phyloP scores from a whole-genome alignment of 2,329 filamentous ascomycete species.

The Xylaria sp. region DNA sequence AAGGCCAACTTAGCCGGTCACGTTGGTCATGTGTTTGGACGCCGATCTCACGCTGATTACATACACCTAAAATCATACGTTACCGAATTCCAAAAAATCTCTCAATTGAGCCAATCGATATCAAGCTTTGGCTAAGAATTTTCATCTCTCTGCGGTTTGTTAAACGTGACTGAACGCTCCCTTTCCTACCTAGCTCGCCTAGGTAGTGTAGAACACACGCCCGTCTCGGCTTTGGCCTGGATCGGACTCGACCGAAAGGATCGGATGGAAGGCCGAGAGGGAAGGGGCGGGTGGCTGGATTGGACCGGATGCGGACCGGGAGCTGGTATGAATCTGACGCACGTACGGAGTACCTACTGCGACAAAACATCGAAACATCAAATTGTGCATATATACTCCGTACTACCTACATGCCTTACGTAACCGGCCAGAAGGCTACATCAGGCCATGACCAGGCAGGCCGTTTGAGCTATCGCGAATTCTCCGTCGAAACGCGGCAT shows the following conservation, averaged over 20 bases:
- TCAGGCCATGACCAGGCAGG: too few species aligned
- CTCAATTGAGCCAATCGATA: background rate
- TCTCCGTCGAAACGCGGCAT: too few species aligned
- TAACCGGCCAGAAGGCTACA: too few species aligned
- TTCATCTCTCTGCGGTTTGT: background rate
- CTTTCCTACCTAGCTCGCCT: background rate
- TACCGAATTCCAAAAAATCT: background rate
- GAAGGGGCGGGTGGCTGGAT: too few species aligned
- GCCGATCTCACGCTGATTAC: conserved; percentile 1
- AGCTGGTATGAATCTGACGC: too few species aligned
- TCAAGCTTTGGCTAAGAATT: background rate
- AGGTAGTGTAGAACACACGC: background rate
- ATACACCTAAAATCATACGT: background rate
- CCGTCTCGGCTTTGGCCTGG: background rate
- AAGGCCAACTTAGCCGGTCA: background rate
- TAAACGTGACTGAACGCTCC: background rate
- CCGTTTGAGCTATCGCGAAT: too few species aligned
- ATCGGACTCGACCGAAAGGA: conserved; percentile 4
- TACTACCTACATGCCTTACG: too few species aligned
- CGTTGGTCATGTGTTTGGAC: background rate
- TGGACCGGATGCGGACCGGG: too few species aligned
- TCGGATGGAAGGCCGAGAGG: too few species aligned
- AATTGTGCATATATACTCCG: too few species aligned
- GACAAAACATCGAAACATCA: too few species aligned
- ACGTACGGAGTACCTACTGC: too few species aligned